Evolutionary conservation across 345 rosid genomes (phyloP).

Genomic region (Excoecaria agallocha): DNA sequence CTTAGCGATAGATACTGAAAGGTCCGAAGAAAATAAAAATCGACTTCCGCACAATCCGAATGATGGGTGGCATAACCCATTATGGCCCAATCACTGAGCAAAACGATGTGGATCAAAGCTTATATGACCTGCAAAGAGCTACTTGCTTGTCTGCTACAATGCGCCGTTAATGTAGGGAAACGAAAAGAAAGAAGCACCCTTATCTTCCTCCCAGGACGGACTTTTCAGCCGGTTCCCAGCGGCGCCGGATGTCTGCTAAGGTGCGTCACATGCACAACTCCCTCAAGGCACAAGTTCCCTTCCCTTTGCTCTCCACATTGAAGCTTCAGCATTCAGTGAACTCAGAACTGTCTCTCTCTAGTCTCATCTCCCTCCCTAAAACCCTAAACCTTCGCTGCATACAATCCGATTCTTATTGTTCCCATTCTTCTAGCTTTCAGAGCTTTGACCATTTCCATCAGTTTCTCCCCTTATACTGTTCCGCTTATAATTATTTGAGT

Average conservation of each 20-base stretch:
- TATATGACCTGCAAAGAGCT: no score
- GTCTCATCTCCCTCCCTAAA: neutral
- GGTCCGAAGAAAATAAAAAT: no score
- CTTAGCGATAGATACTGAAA: no score
- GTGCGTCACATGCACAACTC: neutral
- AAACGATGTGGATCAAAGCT: no score
- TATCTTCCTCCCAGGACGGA: neutral
- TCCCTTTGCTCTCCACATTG: neutral
- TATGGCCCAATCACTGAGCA: no score
- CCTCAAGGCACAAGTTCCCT: conserved; percentile 10
- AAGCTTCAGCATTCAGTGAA: neutral
- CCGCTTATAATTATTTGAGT: conserved; percentile 19
- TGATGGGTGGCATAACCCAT: no score
- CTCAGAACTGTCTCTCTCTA: neutral
- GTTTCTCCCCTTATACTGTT: conserved; percentile 38
- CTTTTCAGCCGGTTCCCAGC: neutral
- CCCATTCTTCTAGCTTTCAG: conserved; percentile 13
- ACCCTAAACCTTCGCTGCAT: neutral
- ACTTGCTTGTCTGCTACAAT: no score
- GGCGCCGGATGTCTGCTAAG: conserved; percentile 15
- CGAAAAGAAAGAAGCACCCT: no score
- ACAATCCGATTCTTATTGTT: neutral
- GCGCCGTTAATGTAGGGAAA: no score
- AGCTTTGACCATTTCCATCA: conserved; percentile 34
- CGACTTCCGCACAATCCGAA: no score